These are phyloP conservation scores for Cryptosporidium meleagridis DNA, from an alignment of 169 alveolate genomes.

Conservation along the genomic window DNA sequence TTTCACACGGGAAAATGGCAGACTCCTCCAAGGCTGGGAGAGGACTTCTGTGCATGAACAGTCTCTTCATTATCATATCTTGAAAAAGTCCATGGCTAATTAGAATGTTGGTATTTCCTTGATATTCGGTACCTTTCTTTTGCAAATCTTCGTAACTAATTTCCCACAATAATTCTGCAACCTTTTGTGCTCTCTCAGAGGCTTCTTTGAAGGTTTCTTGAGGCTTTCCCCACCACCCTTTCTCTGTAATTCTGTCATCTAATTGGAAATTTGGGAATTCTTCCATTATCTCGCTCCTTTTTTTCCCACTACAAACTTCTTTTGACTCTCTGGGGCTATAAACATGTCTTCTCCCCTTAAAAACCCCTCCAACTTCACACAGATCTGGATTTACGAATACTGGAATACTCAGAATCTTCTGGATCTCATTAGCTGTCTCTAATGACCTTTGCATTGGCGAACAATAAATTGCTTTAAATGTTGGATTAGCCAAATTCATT, in stretches of 20 bases:
- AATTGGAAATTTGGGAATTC: conserved; percentile 36
- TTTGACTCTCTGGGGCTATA: background rate
- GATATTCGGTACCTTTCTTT: conserved; percentile 4
- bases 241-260: conserved; percentile 38
- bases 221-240: conserved; percentile 70
- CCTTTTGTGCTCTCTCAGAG: conserved; percentile 36
- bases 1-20: conserved; percentile 52
- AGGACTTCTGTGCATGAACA: background rate
- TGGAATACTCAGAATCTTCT: conserved; percentile 8
- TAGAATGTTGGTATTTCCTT: conserved; percentile 25
- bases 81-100: conserved; percentile 71
- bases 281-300: conserved; percentile 27
- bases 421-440: conserved; percentile 37
- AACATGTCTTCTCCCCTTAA: conserved; percentile 29
- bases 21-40: conserved; percentile 10
- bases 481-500: background rate
- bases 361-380: conserved; percentile 72
- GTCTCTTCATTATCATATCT: conserved; percentile 56
- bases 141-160: conserved; percentile 9
- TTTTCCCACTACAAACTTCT: conserved; percentile 18
- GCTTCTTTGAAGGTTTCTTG: conserved; percentile 63
- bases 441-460: conserved; percentile 62
- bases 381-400: conserved; percentile 55
- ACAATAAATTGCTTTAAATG: conserved; percentile 39
- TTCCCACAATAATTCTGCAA: conserved; percentile 35